These are phyloP conservation scores for Sesbania bispinosa DNA, from an alignment of 306 rosid genomes.

Conservation along the genomic window DNA sequence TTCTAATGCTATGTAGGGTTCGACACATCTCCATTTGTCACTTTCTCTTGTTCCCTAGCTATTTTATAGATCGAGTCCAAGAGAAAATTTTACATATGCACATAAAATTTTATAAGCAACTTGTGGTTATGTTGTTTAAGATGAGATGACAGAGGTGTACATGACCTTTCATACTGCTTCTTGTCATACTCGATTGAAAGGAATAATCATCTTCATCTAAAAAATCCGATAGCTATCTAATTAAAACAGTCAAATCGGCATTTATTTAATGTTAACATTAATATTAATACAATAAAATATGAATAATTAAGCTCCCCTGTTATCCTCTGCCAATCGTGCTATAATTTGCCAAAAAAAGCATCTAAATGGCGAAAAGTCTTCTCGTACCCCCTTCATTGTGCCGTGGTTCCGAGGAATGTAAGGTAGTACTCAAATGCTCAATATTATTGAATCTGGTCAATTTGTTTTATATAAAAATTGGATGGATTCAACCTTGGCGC, in stretches of 20 bases:
- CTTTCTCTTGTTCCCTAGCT: too few species aligned
- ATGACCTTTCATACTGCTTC: too few species aligned
- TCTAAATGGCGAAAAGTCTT: constrained; percentile 16
- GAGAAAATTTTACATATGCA: too few species aligned
- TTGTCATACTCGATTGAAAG: background rate
- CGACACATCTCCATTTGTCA: too few species aligned
- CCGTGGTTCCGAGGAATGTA: background rate
- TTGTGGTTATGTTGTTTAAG: too few species aligned
- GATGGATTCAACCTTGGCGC: constrained; percentile 11
- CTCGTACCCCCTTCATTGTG: too few species aligned
- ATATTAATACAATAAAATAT: background rate
- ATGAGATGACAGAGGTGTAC: too few species aligned
- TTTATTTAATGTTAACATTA: too few species aligned
- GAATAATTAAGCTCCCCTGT: constrained; percentile 37
- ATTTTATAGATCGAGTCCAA: too few species aligned
- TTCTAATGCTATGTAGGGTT: too few species aligned
- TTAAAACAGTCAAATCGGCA: too few species aligned
- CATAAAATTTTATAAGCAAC: too few species aligned
- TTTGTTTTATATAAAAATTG: background rate
- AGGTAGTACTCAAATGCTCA: background rate
- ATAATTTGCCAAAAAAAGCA: background rate
- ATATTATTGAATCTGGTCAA: background rate
- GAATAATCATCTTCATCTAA: background rate
- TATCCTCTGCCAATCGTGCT: constrained; percentile 32
- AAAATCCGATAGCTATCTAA: background rate